Conservation (phyloP, 2,329 filamentous ascomycete genomes). For the Hypomyces rosellus region DNA sequence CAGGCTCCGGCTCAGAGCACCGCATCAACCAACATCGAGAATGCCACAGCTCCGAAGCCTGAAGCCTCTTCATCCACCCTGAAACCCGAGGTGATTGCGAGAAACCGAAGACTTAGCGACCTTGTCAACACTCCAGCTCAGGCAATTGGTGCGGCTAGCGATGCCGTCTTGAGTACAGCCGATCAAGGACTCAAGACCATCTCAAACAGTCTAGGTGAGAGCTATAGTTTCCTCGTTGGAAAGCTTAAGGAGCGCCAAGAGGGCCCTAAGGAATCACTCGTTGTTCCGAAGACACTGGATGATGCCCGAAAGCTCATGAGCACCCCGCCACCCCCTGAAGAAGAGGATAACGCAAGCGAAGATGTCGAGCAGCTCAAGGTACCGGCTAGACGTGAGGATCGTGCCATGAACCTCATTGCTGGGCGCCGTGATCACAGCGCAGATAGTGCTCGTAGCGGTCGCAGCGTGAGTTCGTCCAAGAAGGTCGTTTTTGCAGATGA, state of each 20-base stretch:
- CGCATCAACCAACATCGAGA: conserved; percentile 27
- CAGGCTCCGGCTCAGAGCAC: conserved; percentile 30
- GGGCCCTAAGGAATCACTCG: conserved; percentile 37
- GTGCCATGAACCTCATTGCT: conserved; percentile 63
- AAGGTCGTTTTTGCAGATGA: conserved; percentile 48
- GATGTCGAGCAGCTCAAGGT: conserved; percentile 27
- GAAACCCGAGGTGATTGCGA: conserved; percentile 42
- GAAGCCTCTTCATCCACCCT: conserved; percentile 35
- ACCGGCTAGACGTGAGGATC: conserved; percentile 47
- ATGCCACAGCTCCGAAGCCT: conserved; percentile 29
- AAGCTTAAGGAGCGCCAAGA: conserved; percentile 69
- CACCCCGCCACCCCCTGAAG: conserved; percentile 59
- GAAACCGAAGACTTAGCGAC: conserved; percentile 74
- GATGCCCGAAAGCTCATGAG: conserved; percentile 86
- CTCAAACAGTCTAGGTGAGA: conserved; percentile 81
- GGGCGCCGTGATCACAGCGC: conserved; percentile 71
- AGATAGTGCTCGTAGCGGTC: conserved; percentile 63
- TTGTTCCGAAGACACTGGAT: conserved; percentile 82
- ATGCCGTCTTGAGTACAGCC: conserved; percentile 78
- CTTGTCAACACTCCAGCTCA: conserved; percentile 79
- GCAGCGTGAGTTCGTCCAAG: conserved; percentile 53
- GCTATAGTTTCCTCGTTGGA: conserved; percentile 88
- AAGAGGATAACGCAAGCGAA: conserved; percentile 47
- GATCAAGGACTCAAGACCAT: conserved; percentile 92
- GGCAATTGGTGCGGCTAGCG: conserved; percentile 74